Percentiles rank a stretch among this genome's conserved stretches.
phyloP scores from a whole-genome alignment of 2,329 filamentous ascomycete species.

The Trichophyton simii region DNA sequence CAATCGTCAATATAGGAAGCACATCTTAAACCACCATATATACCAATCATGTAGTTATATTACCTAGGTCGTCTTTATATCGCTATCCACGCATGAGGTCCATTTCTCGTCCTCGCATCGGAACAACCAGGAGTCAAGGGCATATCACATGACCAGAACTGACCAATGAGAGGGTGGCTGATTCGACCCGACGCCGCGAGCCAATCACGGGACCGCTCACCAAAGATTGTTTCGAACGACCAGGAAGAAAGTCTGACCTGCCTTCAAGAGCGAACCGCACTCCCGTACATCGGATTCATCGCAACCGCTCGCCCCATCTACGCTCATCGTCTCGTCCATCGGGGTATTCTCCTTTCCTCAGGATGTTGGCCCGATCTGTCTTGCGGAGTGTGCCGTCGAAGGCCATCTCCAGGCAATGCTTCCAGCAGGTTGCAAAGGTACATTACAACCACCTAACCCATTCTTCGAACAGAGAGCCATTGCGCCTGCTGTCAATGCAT shows the following conservation, averaged over 20 bases:
- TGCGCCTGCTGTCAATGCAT: slow-evolving; percentile 13
- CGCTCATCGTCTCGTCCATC: slow-evolving; percentile 14
- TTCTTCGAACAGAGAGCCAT: slow-evolving; percentile 18
- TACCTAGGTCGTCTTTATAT: not conserved
- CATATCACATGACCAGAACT: slow-evolving; percentile 6
- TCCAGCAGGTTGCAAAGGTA: slow-evolving; percentile 64
- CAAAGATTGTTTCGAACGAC: slow-evolving; percentile 8
- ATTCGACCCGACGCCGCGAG: slow-evolving; percentile 10
- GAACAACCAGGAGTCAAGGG: not conserved
- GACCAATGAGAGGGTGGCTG: slow-evolving; percentile 12
- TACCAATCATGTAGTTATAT: not conserved
- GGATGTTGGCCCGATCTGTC: slow-evolving; percentile 87
- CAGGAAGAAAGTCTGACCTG: slow-evolving; percentile 5
- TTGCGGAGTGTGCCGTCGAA: slow-evolving; percentile 79
- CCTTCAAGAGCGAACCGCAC: slow-evolving; percentile 2
- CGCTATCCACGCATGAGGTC: too few relatives aligned
- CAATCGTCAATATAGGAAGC: not conserved
- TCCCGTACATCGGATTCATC: not conserved
- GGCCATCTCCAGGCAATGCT: slow-evolving; percentile 62
- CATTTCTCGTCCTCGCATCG: not conserved
- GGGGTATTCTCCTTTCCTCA: slow-evolving; percentile 28
- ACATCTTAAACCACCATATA: too few relatives aligned
- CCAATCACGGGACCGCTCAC: slow-evolving; percentile 10
- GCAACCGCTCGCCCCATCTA: slow-evolving; percentile 17
- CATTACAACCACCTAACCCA: slow-evolving; percentile 28